phyloP scores from a whole-genome alignment of 139 green algal genomes.

The Chlamydomonas sphaeroides region DNA sequence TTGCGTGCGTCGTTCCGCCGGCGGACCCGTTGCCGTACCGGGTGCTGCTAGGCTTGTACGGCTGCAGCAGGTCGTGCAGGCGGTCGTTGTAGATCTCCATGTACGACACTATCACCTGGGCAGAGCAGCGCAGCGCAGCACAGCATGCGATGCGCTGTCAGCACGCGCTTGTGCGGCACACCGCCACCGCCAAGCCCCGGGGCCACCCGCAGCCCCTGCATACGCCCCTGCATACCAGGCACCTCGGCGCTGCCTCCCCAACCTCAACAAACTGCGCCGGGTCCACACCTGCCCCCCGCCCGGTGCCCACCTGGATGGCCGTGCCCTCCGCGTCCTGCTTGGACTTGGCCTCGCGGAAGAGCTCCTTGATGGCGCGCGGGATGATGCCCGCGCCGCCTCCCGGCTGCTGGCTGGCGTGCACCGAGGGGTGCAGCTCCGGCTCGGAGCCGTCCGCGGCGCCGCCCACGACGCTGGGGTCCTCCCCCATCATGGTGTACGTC shows the following conservation, averaged over 20 bases:
- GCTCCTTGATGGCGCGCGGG: slow-evolving; percentile 61
- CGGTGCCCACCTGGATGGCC: slow-evolving; percentile 12
- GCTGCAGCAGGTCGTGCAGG: slow-evolving; percentile 78
- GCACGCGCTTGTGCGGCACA: too few relatives aligned
- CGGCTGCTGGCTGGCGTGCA: not conserved
- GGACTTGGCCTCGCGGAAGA: slow-evolving; percentile 59
- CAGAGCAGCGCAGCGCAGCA: too few relatives aligned
- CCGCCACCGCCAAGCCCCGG: too few relatives aligned
- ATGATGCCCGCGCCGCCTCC: slow-evolving; percentile 62
- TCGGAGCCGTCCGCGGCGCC: not conserved
- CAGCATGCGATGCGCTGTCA: too few relatives aligned
- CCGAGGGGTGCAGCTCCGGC: too few relatives aligned
- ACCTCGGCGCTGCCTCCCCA: not conserved
- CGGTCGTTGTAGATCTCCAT: slow-evolving; percentile 85
- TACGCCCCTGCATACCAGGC: not conserved
- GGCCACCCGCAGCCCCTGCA: too few relatives aligned
- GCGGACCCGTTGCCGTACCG: too few relatives aligned
- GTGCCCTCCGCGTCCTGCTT: slow-evolving; percentile 27
- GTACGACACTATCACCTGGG: slow-evolving; percentile 58
- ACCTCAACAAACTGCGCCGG: too few relatives aligned
- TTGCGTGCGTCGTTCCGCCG: too few relatives aligned
- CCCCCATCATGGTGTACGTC: slow-evolving; percentile 72
- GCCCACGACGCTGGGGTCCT: slow-evolving; percentile 20
- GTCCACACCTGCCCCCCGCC: not conserved
- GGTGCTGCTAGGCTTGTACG: slow-evolving; percentile 63